Evolutionary conservation across 2,329 filamentous ascomycete species (phyloP).

Genomic region (Chrysosporium queenslandicum): DNA sequence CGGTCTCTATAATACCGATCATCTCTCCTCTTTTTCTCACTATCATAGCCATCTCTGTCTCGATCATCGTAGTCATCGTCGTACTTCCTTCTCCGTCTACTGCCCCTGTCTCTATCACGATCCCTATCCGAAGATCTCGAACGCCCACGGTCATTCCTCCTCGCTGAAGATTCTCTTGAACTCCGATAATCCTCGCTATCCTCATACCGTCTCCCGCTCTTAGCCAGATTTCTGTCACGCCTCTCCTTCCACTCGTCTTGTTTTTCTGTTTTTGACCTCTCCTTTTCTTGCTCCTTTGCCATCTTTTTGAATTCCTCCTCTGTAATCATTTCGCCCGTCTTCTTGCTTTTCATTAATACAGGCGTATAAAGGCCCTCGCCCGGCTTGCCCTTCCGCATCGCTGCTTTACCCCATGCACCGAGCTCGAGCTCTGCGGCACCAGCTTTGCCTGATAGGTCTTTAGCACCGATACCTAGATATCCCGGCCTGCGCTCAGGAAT

Average conservation of each 20-base stretch:
- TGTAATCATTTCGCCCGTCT: conserved; percentile 52
- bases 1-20: conserved; percentile 28
- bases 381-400: conserved; percentile 42
- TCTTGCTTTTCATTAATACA: conserved; percentile 50
- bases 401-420: conserved; percentile 64
- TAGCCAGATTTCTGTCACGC: conserved; percentile 36
- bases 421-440: conserved; percentile 54
- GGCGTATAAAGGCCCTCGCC: conserved; percentile 49
- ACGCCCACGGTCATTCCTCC: conserved; percentile 31
- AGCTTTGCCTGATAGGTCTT: conserved; percentile 52
- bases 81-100: conserved; percentile 27
- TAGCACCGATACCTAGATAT: conserved; percentile 79
- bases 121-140: conserved; percentile 27
- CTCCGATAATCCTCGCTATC: conserved; percentile 26
- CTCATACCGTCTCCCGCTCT: conserved; percentile 28
- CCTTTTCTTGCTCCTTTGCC: conserved; percentile 37
- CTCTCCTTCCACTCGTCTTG: conserved; percentile 39
- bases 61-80: conserved; percentile 28
- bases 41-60: conserved; percentile 1
- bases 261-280: conserved; percentile 33
- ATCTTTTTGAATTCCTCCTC: conserved; percentile 52
- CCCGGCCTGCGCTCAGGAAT: conserved; percentile 63
- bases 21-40: conserved; percentile 21
- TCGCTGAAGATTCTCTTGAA: conserved; percentile 30
- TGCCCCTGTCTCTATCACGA: conserved; percentile 18